phyloP scores from a whole-genome alignment of 2,329 filamentous ascomycete genomes.

The Botrytis medusae region DNA sequence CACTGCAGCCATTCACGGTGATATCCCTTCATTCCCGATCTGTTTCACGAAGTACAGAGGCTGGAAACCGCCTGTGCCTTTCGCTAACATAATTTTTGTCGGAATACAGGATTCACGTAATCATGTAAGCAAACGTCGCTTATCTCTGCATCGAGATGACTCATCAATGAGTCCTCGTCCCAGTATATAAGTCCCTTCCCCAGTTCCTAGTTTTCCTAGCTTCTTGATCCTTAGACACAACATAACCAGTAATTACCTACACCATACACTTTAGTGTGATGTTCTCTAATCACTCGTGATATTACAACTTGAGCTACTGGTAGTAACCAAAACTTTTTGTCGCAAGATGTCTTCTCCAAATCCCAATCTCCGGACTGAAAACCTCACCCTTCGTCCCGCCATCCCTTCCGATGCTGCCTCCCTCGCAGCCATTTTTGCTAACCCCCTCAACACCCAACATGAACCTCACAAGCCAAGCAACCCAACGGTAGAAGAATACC shows the following conservation, averaged over 20 bases:
- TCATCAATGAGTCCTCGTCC: neutral
- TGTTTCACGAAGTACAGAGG: too few relatives aligned
- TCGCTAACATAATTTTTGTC: too few relatives aligned
- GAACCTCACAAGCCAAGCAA: neutral
- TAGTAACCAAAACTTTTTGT: neutral
- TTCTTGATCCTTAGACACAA: neutral
- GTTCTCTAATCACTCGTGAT: neutral
- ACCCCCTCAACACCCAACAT: neutral
- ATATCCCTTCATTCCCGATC: too few relatives aligned
- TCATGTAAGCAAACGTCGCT: neutral
- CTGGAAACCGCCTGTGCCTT: too few relatives aligned
- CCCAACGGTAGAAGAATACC: neutral
- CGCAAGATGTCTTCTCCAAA: neutral
- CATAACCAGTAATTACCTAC: neutral
- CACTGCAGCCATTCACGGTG: too few relatives aligned
- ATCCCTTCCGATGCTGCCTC: neutral
- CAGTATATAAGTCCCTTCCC: neutral
- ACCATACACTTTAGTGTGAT: neutral
- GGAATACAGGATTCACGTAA: neutral
- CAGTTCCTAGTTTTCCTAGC: neutral
- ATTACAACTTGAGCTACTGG: neutral
- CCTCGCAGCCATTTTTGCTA: neutral
- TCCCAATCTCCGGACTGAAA: neutral
- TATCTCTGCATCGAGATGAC: neutral
- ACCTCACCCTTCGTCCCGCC: neutral